Conservation (phyloP, 495 filamentous ascomycete genomes). For the Lentithecium fluviatile region DNA sequence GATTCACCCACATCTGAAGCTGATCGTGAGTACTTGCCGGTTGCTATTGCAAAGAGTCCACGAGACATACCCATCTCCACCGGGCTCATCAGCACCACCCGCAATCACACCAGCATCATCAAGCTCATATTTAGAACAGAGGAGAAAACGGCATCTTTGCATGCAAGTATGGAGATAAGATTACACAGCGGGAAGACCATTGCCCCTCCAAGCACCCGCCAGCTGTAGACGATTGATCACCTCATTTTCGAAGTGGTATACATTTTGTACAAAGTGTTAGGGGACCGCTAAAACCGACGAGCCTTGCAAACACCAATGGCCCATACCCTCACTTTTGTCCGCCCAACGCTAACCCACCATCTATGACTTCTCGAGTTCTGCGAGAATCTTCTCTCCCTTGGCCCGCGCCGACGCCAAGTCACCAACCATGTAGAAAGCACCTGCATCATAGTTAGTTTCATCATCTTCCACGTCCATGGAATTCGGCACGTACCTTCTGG, state of each 20-base stretch:
- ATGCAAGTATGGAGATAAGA: conserved; percentile 34
- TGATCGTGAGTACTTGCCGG: no score
- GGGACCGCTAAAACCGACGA: background rate
- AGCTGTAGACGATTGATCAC: background rate
- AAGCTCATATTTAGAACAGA: background rate
- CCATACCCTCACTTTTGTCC: conserved; percentile 11
- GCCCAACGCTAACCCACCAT: conserved; percentile 4
- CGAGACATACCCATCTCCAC: no score
- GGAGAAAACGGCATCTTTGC: conserved; percentile 10
- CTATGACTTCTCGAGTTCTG: conserved; percentile 74
- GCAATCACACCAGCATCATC: background rate
- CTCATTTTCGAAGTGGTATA: conserved; percentile 9
- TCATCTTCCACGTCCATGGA: background rate
- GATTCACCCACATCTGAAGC: no score
- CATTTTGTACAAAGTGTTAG: conserved; percentile 29
- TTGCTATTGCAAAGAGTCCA: no score
- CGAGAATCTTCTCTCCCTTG: conserved; percentile 99
- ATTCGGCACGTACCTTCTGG: conserved; percentile 68
- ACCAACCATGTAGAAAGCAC: conserved; percentile 98
- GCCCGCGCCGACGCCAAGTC: conserved; percentile 86
- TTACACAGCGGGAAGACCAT: conserved; percentile 34
- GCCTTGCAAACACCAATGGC: conserved; percentile 14
- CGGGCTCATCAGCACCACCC: background rate
- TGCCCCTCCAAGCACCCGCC: conserved; percentile 24
- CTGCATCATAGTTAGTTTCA: conserved; percentile 37